Evolutionary conservation across 2,329 filamentous ascomycete genomes (phyloP), one percentile per base, ranked within the genome.

Genomic region (Colletotrichum viniferum): DNA sequence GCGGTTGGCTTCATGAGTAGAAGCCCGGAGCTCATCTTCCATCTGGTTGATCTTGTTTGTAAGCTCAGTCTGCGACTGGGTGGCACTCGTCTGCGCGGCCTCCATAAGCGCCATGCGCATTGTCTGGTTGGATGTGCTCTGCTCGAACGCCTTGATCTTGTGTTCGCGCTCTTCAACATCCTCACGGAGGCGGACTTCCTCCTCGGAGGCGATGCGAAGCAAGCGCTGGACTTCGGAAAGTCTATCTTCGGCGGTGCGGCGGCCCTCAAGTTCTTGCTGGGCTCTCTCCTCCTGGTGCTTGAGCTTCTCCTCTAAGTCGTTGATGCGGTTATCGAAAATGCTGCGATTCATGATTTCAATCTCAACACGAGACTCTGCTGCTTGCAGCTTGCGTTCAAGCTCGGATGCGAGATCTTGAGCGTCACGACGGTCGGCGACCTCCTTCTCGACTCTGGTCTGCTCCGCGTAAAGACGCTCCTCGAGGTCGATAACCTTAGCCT

Each of bases 211-310:
- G 77, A 92, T 89, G 74, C 91, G 90, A 30, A 95, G 88, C 26
- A 93, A 88, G 70, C 92, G 89, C 83, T 96, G 93, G n/a, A 92
- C 88, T 81, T 96, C 94, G 7, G 92, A 90, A 16, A 95, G 86
- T 76, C 91, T 91, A 80, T 96, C 94, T 81, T 96, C 94, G 2
- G 93, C 92, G 38, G 91, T 88, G 69, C 93, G 90, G 74, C 94
- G 91, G 63, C 86, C 85, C 60, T 89, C 86, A 74, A 93, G 85
- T 79, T 96, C 93, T 68, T 91, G 85, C 77, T 95, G 93, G 2
- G 89, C 90, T 71, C 90, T 89, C 43, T 88, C 87, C 78, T 95
- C 92, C 43, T 93, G 90, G 12, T 90, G 84, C 74, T 90, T 89
- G 61, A 95, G 87, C 81, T 92, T 92, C 61, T 92, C 92, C 81